These are phyloP conservation scores for Chlorella sorokiniana DNA, from an alignment of 139 green algal species.

Conservation along the genomic window DNA sequence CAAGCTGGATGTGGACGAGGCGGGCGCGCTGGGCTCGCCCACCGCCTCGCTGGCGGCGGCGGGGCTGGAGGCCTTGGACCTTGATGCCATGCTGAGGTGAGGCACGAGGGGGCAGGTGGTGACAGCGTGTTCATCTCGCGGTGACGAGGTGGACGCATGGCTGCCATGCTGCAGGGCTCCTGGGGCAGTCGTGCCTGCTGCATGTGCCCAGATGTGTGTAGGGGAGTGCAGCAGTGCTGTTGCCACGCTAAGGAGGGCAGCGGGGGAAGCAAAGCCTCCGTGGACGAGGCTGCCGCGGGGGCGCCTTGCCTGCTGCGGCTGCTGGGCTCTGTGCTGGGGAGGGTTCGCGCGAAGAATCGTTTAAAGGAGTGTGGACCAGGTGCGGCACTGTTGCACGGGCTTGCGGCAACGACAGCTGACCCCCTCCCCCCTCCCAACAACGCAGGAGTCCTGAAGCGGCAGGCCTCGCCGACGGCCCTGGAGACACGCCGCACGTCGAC, in stretches of 20 bases:
- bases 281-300: too few relatives aligned
- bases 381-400: too few relatives aligned
- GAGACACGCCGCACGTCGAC: background rate
- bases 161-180: conserved; percentile 27
- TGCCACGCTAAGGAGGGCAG: too few relatives aligned
- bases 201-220: too few relatives aligned
- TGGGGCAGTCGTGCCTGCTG: too few relatives aligned
- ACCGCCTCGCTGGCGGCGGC: conserved; percentile 16
- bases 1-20: conserved; percentile 18
- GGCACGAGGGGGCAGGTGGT: background rate
- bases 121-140: background rate
- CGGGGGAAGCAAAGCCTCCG: too few relatives aligned
- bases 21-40: background rate
- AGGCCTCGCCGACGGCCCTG: background rate
- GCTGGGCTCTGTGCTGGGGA: too few relatives aligned
- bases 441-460: background rate
- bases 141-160: background rate
- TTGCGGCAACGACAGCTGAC: background rate
- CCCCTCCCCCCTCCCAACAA: background rate
- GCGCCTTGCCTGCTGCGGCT: too few relatives aligned
- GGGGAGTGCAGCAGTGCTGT: too few relatives aligned
- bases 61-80: conserved; percentile 13
- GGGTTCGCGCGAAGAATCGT: background rate
- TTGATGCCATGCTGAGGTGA: conserved; percentile 23
- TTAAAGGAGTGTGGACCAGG: too few relatives aligned